Evolutionary conservation across 768 basidiomycete species (phyloP).

Genomic region (Cubamyces sp.): DNA sequence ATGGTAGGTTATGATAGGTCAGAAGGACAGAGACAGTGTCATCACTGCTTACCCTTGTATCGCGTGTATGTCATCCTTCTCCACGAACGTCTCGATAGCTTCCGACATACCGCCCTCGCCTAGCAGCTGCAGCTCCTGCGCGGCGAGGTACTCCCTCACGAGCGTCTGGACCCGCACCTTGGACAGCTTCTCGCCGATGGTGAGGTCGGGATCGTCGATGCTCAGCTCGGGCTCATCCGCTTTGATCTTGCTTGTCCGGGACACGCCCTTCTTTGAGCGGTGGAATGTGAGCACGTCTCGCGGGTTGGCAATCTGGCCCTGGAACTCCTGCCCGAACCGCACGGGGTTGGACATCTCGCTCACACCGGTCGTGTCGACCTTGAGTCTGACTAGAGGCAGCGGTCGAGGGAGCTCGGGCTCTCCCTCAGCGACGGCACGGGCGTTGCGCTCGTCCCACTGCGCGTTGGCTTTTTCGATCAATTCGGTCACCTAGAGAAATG

Average conservation of each 20-base stretch:
- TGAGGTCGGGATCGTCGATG: constrained; percentile 75
- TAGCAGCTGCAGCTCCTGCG: constrained; percentile 90
- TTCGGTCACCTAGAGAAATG: constrained; percentile 62
- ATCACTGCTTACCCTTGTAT: constrained; percentile 73
- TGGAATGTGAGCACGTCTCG: constrained; percentile 92
- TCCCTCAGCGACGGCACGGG: constrained; percentile 59
- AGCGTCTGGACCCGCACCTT: constrained; percentile 87
- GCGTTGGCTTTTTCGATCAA: constrained; percentile 79
- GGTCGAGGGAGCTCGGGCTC: constrained; percentile 67
- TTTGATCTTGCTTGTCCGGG: constrained; percentile 58
- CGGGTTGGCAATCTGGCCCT: constrained; percentile 90
- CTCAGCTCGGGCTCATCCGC: constrained; percentile 81
- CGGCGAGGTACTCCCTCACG: constrained; percentile 88
- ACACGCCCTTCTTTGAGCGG: constrained; percentile 68
- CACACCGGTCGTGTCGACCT: constrained; percentile 91
- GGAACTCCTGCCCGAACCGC: constrained; percentile 95
- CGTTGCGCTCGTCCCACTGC: constrained; percentile 79
- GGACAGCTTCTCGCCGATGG: constrained; percentile 70
- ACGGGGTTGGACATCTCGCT: constrained; percentile 94
- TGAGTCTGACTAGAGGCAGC: constrained; percentile 87
- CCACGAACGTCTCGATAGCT: constrained; percentile 94
- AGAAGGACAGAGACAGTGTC: not conserved
- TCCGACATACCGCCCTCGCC: constrained; percentile 91
- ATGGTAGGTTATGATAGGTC: not conserved
- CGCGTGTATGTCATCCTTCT: constrained; percentile 95